Evolutionary conservation across 1,284 basidiomycete species (phyloP), one percentile per base, ranked within the genome.

Genomic region (Papiliotrema flavescens): DNA sequence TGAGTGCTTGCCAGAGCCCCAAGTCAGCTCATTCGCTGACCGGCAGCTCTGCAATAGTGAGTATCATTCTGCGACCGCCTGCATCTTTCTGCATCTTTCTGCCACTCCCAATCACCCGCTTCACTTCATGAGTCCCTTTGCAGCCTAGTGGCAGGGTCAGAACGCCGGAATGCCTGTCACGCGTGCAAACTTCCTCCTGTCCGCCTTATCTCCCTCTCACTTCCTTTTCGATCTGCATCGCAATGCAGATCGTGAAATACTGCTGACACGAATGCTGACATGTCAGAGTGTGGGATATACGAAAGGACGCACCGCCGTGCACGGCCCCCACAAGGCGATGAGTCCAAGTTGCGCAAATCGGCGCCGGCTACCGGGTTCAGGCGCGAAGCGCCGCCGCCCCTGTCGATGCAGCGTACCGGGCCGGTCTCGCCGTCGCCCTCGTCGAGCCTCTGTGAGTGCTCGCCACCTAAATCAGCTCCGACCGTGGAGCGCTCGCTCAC

Each of bases 261-360:
- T 15, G 13, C 6, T 5, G 8, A 22, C 9, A 23, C 26, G 23
- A 14, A 13, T 14, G 44, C 51, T 60, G 40, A 56, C 32, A 3
- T 24, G 17, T 35, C 28, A 61, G 56, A 62, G 45, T 62, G 61
- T 42, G 61, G 61, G 9, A 62, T 62, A 11, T 62, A 44, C 43
- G 61, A 62, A 41, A 53, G 61, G 14, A 60, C 61, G 13, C 58
- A 62, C 28, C 35, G 42, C 9, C 41, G 49, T 17, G 8, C 55
- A 19, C 49, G 61, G 19, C 61, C 61, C 4, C 43, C 39, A 2
- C 55, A 60, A 35, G 37, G 37, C 41, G 56, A 60, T 41, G 54
- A 56, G 20, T 24, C 43, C 15, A 60, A 60, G 48, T 48, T 60
- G 14, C 58, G 58, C 17, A 53, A 47, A 23, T n/a, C 4, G 14